Base-by-base conservation (phyloP, 2,329 filamentous ascomycete genomes). In the Fusarium multiceps region DNA sequence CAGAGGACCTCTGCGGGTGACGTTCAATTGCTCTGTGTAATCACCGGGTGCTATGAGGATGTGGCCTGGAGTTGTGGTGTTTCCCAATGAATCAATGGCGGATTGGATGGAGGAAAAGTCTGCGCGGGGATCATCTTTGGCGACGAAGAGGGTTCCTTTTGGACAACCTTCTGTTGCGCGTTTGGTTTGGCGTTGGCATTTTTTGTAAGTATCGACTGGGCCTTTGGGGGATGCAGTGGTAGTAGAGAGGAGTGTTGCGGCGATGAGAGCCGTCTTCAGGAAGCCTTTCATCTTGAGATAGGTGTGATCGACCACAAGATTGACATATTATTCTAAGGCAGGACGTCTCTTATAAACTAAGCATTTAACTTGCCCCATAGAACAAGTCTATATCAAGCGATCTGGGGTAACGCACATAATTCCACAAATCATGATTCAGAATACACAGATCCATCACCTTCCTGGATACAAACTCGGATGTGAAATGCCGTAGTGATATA, bases 11-110 rank as follows among this genome's bases (percentile, higher is more conserved):
- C 80, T 77, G 2, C 89, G 87, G 6, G 89, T 91, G 63, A 91
- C 82, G 68, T 92, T 92, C 64, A 92, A 78, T 77, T 90, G 88
- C 73, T 91, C 89, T 2, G 80, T 86, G 72, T 91, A 91, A 63
- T 82, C 83, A 0, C 89, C 89, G 0, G 88, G 82, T 0, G 85
- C 83, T 47, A 91, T 85, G 14, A 91, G 82, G 69, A 92, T 90
- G 20, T 71, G 60, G 1, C 65, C 63, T 10, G 69, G 37, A 1
- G 28, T 47, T 11, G 69, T 74, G 18, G 71, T 74, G 37, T 82
- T 78, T 0, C 79, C 77, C 0, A 83, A 61, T 2, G 80, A 82
- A 23, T 76, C 69, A 30, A 84, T 82, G 11, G 82, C 82, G 28
- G 77, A 74, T 64, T 82, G 80, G 43, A 84, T 81, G 7, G 75